Evolutionary conservation across 768 basidiomycete species (phyloP).

Genomic region (Trametes coccinea): DNA sequence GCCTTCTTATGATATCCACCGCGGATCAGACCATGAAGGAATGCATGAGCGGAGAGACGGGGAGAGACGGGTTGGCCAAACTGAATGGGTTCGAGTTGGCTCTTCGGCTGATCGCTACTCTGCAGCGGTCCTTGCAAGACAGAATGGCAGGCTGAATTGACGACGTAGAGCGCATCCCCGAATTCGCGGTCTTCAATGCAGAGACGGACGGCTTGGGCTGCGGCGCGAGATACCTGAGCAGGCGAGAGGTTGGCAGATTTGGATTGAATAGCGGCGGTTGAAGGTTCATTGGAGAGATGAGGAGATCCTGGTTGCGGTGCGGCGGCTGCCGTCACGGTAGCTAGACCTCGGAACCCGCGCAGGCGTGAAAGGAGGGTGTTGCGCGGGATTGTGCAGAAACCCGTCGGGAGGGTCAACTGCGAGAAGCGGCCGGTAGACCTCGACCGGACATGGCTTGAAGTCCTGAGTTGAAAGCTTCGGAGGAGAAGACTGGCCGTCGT

Average conservation of each 20-base stretch:
- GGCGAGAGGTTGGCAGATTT: constrained; percentile 19
- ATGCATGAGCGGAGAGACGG: constrained; percentile 59
- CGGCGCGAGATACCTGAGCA: constrained; percentile 36
- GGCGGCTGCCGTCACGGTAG: background rate
- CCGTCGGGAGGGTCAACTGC: constrained; percentile 4
- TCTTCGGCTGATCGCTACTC: constrained; percentile 17
- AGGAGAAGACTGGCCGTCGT: constrained; percentile 48
- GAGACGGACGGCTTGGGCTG: constrained; percentile 53
- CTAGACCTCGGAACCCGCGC: constrained; percentile 1
- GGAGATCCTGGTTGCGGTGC: background rate
- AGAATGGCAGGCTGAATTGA: constrained; percentile 58
- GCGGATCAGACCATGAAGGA: constrained; percentile 67
- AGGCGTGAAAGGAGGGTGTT: background rate
- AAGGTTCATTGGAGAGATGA: background rate
- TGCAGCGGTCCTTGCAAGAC: constrained; percentile 19
- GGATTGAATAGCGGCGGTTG: constrained; percentile 1
- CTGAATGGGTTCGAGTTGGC: constrained; percentile 43
- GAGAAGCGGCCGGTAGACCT: background rate
- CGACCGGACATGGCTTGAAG: background rate
- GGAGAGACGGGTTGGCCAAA: constrained; percentile 55
- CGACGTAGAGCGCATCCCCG: constrained; percentile 53
- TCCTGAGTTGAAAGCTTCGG: constrained; percentile 1
- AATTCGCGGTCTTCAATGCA: constrained; percentile 42
- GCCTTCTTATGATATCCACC: constrained; percentile 50
- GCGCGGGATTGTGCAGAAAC: background rate